Evolutionary conservation across 2,329 filamentous ascomycete species (phyloP), one percentile per base, ranked within the genome.

Genomic region (Xylariaceae sp.): DNA sequence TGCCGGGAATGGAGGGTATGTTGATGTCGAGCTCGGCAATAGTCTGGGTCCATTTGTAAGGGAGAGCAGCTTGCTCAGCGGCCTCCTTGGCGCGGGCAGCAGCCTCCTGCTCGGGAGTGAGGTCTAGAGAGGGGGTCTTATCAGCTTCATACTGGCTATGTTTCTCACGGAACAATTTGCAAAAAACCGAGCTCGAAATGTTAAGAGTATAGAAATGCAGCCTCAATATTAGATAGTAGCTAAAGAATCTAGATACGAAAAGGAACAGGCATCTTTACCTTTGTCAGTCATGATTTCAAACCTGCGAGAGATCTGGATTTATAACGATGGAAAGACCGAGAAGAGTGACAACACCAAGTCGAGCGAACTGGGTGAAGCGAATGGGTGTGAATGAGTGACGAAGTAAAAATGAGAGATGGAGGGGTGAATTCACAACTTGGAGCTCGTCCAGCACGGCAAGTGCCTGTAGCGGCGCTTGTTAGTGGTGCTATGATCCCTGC

Each of bases 41-140:
- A 23, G 89, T 92, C 78, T 99, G 94, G 9, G 84, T 89, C 94
- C 94, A 99, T 78, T 95, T 94, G 86, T 99, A 99, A 0, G 94
- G 94, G 48, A 99, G 86, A 23, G 88, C 84, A 48, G 87, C 88
- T 79, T 99, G 94, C 78, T 99, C 94, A 68, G 87, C 88, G 58
- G 83, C 80, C 78, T 99, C 92, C 73, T 88, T 87, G 63, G 85
- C 87, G 65, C 78, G 80, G 59, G 82, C 80, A 17, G 83, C 83
- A 9, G 81, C 84, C 66, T 80, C 77, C 65, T 85, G 80, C 63
- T 82, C 83, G 60, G 81, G 76, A 18, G 78, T 80, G 57, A 73
- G 77, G 69, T 87, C 83, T 81, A 67, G 49, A 15, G 4, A 35
- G 23, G 23, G 13, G 41, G 55, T 49, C 15, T 49, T 45, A 51